A percentile compares a stretch with the other conserved stretches of the same genome.
Conservation (phyloP, 1,284 basidiomycete genomes). For the Melampsora larici-populina region DNA sequence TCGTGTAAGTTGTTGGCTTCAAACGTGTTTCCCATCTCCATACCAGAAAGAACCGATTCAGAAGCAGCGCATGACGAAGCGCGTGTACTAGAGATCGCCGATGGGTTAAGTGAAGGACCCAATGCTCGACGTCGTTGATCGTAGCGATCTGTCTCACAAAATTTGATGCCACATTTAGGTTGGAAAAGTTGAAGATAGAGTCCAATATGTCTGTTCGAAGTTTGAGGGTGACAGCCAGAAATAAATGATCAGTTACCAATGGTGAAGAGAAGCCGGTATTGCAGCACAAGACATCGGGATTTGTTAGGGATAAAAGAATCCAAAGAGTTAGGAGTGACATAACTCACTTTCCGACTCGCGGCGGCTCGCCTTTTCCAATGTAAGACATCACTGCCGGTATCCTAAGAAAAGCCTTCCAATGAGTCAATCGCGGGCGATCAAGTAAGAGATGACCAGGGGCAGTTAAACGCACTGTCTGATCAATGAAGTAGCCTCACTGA, state of each 20-base stretch:
- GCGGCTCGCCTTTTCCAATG: conserved; percentile 25
- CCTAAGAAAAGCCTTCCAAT: not conserved
- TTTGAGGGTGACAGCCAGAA: not conserved
- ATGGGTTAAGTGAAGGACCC: not conserved
- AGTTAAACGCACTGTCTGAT: not conserved
- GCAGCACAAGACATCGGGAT: too few relatives aligned
- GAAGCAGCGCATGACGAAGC: not conserved
- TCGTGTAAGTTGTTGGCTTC: not conserved
- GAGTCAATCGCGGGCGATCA: not conserved
- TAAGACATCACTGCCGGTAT: conserved; percentile 19
- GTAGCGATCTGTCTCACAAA: conserved; percentile 35
- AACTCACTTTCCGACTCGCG: conserved; percentile 29
- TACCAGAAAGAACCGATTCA: not conserved
- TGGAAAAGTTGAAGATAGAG: conserved; percentile 33
- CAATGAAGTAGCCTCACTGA: conserved; percentile 33
- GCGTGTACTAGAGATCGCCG: not conserved
- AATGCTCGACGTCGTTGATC: conserved; percentile 3
- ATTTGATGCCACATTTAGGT: conserved; percentile 33
- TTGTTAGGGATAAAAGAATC: not conserved
- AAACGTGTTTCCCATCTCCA: not conserved
- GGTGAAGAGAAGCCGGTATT: too few relatives aligned
- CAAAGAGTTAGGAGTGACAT: not conserved
- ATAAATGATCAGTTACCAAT: not conserved
- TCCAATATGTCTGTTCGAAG: conserved; percentile 22
- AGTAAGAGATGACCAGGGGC: not conserved